Evolutionary conservation across 1,284 basidiomycete genomes (phyloP).

Genomic region (Mycena sp.): DNA sequence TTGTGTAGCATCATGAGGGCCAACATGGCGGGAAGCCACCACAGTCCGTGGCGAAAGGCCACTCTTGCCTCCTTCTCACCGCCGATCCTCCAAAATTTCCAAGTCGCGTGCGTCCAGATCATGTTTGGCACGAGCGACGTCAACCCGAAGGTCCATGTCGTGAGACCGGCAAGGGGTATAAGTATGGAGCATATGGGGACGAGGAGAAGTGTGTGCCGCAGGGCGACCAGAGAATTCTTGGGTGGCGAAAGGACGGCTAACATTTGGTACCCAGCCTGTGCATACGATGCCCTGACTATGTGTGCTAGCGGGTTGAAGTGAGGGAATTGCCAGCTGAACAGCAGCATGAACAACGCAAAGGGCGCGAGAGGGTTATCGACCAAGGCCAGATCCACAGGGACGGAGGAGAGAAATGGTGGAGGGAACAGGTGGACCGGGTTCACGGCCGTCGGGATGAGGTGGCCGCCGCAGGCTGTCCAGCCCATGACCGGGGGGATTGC

Average conservation of each 20-base stretch:
- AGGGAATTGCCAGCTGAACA: slow-evolving; percentile 99
- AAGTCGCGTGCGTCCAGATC: slow-evolving; percentile 76
- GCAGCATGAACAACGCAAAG: slow-evolving; percentile 78
- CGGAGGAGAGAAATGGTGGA: slow-evolving; percentile 58
- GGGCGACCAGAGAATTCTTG: slow-evolving; percentile 86
- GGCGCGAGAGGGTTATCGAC: slow-evolving; percentile 84
- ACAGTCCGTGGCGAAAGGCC: slow-evolving; percentile 86
- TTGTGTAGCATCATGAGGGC: slow-evolving; percentile 96
- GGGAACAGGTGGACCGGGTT: slow-evolving; percentile 55
- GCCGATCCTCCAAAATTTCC: slow-evolving; percentile 76
- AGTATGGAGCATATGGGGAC: slow-evolving; percentile 85
- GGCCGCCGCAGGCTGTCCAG: slow-evolving; percentile 94
- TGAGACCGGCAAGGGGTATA: slow-evolving; percentile 87
- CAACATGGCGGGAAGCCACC: slow-evolving; percentile 92
- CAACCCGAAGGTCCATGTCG: slow-evolving; percentile 87
- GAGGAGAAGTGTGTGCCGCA: slow-evolving; percentile 89
- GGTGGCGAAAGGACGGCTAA: slow-evolving; percentile 83
- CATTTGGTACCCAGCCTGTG: slow-evolving; percentile 95
- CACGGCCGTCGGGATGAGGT: slow-evolving; percentile 69
- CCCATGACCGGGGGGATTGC: slow-evolving; percentile 97
- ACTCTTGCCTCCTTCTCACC: slow-evolving; percentile 83
- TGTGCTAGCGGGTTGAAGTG: slow-evolving; percentile 97
- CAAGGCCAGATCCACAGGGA: slow-evolving; percentile 47
- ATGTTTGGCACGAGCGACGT: slow-evolving; percentile 84
- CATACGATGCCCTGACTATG: slow-evolving; percentile 89